Conservation (phyloP, 2,329 filamentous ascomycete genomes). For the Neopestalotiopsis rosae region DNA sequence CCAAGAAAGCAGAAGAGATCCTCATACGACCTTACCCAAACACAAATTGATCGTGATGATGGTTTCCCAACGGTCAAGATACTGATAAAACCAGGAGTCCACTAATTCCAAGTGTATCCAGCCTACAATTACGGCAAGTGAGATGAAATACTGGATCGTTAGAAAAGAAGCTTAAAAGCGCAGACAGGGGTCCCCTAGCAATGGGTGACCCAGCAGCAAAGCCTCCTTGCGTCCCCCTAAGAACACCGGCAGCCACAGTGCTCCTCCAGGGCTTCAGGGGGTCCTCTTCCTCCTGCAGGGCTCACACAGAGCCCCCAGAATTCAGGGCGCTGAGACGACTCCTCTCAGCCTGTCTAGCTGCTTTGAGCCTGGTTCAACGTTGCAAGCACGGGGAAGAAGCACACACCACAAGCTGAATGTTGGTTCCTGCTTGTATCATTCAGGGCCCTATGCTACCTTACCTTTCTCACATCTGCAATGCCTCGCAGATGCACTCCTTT, state of each 20-base stretch:
- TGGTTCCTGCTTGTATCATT: background rate
- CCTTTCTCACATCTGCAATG: background rate
- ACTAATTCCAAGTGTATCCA: background rate
- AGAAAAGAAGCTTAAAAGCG: constrained; percentile 1
- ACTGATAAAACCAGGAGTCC: background rate
- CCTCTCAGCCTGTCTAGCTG: constrained; percentile 4
- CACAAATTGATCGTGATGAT: background rate
- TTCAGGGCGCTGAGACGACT: constrained; percentile 5
- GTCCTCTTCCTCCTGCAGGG: background rate
- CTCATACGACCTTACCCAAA: background rate
- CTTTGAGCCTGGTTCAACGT: background rate
- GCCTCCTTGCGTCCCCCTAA: background rate
- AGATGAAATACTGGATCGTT: constrained; percentile 1
- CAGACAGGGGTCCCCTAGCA: background rate
- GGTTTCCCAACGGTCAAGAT: background rate
- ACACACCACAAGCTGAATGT: background rate
- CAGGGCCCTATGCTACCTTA: background rate
- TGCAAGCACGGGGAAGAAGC: no score
- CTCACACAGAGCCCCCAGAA: background rate
- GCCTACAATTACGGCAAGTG: background rate
- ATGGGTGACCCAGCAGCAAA: background rate
- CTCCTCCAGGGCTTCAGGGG: background rate
- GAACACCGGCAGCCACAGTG: background rate
- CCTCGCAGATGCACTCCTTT: background rate
- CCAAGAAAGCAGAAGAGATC: background rate